Evolutionary conservation across 129 eudicot species (phyloP).

Genomic region (Escallonia herrerae): DNA sequence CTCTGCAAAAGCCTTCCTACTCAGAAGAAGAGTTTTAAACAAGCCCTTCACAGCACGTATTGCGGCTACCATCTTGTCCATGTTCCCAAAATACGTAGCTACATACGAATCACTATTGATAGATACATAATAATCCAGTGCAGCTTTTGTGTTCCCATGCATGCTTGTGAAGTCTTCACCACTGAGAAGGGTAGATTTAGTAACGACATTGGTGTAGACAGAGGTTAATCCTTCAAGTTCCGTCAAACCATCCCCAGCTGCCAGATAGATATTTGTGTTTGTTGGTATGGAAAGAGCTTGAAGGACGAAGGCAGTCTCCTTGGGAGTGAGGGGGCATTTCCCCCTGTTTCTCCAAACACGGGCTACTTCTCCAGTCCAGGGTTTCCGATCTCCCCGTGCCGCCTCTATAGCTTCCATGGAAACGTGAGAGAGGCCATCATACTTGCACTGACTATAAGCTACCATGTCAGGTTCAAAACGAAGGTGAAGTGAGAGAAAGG

Average conservation of each 20-base stretch:
- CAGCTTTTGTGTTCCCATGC: conserved; percentile 99
- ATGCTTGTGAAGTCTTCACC: conserved; percentile 63
- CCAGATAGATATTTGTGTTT: conserved; percentile 72
- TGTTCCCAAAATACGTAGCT: conserved; percentile 90
- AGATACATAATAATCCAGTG: conserved; percentile 85
- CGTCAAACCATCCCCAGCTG: conserved; percentile 96
- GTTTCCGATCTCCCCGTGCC: conserved; percentile 79
- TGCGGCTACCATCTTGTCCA: conserved; percentile 99
- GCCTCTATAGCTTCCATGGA: conserved; percentile 73
- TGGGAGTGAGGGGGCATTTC: conserved; percentile 94
- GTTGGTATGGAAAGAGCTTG: conserved; percentile 71
- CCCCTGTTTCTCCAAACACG: conserved; percentile 86
- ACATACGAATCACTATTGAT: conserved; percentile 82
- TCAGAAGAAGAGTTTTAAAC: conserved; percentile 62
- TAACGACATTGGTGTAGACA: conserved; percentile 51
- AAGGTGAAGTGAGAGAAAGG: conserved; percentile 92
- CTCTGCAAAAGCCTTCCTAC: conserved; percentile 60
- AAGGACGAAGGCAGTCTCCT: conserved; percentile 75
- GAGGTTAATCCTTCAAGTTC: conserved; percentile 78
- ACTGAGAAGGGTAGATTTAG: conserved; percentile 60
- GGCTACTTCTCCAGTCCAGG: conserved; percentile 86
- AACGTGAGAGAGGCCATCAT: conserved; percentile 47
- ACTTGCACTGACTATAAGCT: conserved; percentile 94
- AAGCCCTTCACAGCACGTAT: conserved; percentile 78
- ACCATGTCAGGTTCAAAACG: conserved; percentile 99